Base-by-base conservation (phyloP, 345 rosid genomes). In the Bruguiera parviflora region DNA sequence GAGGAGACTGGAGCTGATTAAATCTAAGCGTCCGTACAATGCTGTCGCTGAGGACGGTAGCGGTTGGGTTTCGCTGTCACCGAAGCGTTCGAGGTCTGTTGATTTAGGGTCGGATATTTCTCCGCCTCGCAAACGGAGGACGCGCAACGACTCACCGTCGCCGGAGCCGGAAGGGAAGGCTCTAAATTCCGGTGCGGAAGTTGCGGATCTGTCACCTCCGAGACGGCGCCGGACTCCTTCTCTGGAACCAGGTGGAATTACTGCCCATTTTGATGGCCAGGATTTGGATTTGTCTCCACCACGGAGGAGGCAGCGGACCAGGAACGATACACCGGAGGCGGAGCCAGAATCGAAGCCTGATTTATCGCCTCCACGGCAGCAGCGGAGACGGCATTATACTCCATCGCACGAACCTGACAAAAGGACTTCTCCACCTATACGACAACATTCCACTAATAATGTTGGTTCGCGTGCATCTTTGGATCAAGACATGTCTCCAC, bases 41-140 rank as follows among this genome's bases (percentile, higher is more conserved):
- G 79, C 86, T 59, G 84, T 92, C 49, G 88, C 98, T 21, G 98
- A 95, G 78, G 98, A 95, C 81, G 98, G 99, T 20, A 95, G 97
- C 51, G 97, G 99, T 9, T 92, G 98, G 99, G 84, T 90, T 67
- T 71, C 91, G 5, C 76, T 95, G 31, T 72, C 97, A 52, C 55
- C 80, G 63, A 63, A 72, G n/a, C 68, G 0, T 24, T 65, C 70
- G 1, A 53, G 72, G 64, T 22, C 24, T 0, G 58, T 25, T 32
- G 62, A 73, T 63, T 58, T 61, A 32, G 63, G 49, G 64, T 77
- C 90, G 66, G 91, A 86, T 78, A 76, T 79, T 58, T 92, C 93
- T 33, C 92, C 99, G 16, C 93, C 91, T 16, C 83, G 72, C 47
- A 67, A 35, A 20, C 25, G 33, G 24, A 62, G 58, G 58, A 35